phyloP scores from a whole-genome alignment of 441 rosid genomes.

The Sinapis alba region DNA sequence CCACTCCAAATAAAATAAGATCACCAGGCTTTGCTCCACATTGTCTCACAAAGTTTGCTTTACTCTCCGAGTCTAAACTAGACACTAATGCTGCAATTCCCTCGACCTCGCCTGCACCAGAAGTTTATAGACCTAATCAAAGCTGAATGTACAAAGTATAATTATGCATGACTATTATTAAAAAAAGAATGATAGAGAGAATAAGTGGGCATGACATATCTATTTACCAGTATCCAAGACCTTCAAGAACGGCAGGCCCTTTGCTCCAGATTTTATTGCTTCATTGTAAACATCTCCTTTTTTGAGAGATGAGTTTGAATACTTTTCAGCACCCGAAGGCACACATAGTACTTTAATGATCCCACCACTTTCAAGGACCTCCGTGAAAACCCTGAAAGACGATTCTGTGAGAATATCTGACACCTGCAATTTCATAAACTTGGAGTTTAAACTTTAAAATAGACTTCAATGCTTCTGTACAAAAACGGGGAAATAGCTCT shows the following conservation, averaged over 20 bases:
- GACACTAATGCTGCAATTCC: slow-evolving; percentile 80
- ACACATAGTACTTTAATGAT: slow-evolving; percentile 74
- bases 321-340: slow-evolving; percentile 75
- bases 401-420: slow-evolving; percentile 68
- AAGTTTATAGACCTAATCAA: slow-evolving; percentile 8
- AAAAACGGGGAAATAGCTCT: background rate
- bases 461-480: background rate
- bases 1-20: slow-evolving; percentile 90
- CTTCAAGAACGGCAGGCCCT: slow-evolving; percentile 92
- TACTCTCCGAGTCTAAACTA: slow-evolving; percentile 57
- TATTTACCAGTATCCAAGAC: slow-evolving; percentile 78
- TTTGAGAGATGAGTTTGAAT: slow-evolving; percentile 87
- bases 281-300: slow-evolving; percentile 83
- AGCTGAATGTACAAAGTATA: slow-evolving; percentile 6
- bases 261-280: slow-evolving; percentile 91
- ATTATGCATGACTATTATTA: background rate
- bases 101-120: slow-evolving; percentile 66
- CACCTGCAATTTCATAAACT: slow-evolving; percentile 60
- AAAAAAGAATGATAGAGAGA: background rate
- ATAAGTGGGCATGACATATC: slow-evolving; percentile 7
- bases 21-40: slow-evolving; percentile 83
- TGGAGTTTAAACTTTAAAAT: background rate
- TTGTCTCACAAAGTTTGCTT: slow-evolving; percentile 53
- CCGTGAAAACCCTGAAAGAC: slow-evolving; percentile 78
- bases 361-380: slow-evolving; percentile 72